These are phyloP conservation scores for Buddleja alternifolia DNA, from an alignment of 257 asterid genomes.

Conservation along the genomic window DNA sequence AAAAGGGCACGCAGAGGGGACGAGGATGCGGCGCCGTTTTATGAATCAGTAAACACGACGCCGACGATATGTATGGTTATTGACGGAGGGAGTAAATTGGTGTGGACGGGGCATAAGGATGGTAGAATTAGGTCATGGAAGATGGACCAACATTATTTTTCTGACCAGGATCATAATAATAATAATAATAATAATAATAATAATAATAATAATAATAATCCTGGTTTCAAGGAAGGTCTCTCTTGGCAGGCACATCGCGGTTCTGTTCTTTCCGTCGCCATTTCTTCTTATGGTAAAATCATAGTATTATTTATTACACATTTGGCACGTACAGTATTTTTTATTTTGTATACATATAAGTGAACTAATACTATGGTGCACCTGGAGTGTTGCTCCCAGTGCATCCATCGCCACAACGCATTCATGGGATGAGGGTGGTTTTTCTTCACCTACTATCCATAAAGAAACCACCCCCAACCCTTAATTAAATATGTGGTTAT, in stretches of 20 bases:
- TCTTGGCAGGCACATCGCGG: slow-evolving; percentile 92
- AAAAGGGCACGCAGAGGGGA: slow-evolving; percentile 75
- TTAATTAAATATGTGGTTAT: too few species aligned
- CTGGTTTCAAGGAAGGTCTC: slow-evolving; percentile 77
- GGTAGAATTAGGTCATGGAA: slow-evolving; percentile 85
- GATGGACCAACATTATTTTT: slow-evolving; percentile 61
- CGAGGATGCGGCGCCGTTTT: slow-evolving; percentile 82
- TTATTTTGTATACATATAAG: too few species aligned
- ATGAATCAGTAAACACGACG: slow-evolving; percentile 60
- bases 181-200: slow-evolving; percentile 30
- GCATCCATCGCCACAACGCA: too few species aligned
- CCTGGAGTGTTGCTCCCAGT: too few species aligned
- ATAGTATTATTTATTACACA: too few species aligned
- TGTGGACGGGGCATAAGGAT: slow-evolving; percentile 96
- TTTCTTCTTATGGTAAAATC: slow-evolving; percentile 73
- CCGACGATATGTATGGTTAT: slow-evolving; percentile 66
- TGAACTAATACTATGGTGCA: too few species aligned
- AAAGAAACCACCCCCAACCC: too few species aligned
- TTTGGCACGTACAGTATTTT: too few species aligned
- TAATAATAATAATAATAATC: slow-evolving; percentile 26
- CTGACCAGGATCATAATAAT: too few species aligned
- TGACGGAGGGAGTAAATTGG: slow-evolving; percentile 70
- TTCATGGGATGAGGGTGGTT: too few species aligned
- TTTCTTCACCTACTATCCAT: too few species aligned
- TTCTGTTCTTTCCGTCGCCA: slow-evolving; percentile 68